Evolutionary conservation across 1,284 basidiomycete species (phyloP).

Genomic region (Papiliotrema flavescens): DNA sequence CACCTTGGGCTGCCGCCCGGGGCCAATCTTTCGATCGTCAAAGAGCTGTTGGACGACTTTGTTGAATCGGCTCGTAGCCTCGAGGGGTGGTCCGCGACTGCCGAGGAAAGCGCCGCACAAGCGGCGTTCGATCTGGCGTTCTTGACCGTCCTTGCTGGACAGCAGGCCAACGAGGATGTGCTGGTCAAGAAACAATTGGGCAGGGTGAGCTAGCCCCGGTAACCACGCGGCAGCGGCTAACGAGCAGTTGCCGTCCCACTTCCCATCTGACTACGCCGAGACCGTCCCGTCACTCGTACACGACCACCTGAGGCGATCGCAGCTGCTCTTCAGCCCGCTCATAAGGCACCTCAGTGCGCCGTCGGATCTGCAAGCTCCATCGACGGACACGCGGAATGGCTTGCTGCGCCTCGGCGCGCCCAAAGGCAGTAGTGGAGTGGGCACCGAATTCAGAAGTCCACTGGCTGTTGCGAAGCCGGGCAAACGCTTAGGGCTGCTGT

Average conservation of each 20-base stretch:
- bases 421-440: conserved; percentile 9
- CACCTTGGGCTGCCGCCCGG: conserved; percentile 35
- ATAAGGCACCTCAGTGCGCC: conserved; percentile 21
- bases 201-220: conserved; percentile 14
- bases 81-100: conserved; percentile 25
- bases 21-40: conserved; percentile 16
- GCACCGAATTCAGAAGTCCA: conserved; percentile 43
- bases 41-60: conserved; percentile 24
- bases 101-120: conserved; percentile 23
- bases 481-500: conserved; percentile 44
- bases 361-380: neutral
- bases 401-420: conserved; percentile 36
- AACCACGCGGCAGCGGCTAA: neutral
- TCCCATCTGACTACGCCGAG: conserved; percentile 6
- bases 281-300: conserved; percentile 19
- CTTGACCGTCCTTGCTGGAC: conserved; percentile 24
- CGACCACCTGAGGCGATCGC: conserved; percentile 32
- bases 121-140: conserved; percentile 37
- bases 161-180: conserved; percentile 14
- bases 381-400: conserved; percentile 20
- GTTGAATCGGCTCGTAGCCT: conserved; percentile 16
- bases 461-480: conserved; percentile 44
- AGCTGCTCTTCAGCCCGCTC: conserved; percentile 37
- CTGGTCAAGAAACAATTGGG: conserved; percentile 16
- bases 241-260: conserved; percentile 8